phyloP scores from a whole-genome alignment of 1,284 basidiomycete genomes.

The Heterobasidion annosum region DNA sequence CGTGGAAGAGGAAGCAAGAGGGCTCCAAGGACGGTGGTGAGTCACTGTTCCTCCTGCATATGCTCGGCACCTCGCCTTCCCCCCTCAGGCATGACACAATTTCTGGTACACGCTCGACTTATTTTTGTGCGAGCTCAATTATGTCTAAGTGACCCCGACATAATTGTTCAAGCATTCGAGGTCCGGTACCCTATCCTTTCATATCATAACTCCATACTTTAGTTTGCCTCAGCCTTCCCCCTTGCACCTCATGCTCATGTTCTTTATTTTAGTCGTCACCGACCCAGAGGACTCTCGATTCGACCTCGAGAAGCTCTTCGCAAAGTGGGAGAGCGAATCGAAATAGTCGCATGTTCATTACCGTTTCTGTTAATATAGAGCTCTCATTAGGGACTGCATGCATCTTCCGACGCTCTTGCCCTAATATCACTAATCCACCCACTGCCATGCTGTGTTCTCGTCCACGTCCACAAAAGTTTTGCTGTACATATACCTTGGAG shows the following conservation, averaged over 20 bases:
- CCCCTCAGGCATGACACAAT: background rate
- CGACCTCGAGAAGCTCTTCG: slow-evolving; percentile 91
- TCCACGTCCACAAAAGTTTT: background rate
- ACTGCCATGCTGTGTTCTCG: background rate
- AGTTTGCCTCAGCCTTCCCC: too few species aligned
- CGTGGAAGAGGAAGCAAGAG: slow-evolving; percentile 77
- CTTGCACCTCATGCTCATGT: background rate
- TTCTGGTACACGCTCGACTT: slow-evolving; percentile 9
- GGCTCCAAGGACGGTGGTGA: slow-evolving; percentile 40
- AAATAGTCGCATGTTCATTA: slow-evolving; percentile 21
- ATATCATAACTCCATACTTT: too few species aligned
- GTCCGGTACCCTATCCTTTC: too few species aligned
- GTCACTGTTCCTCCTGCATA: slow-evolving; percentile 16
- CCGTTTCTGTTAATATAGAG: slow-evolving; percentile 11
- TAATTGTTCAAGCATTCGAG: too few species aligned
- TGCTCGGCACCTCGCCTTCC: background rate
- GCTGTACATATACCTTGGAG: background rate
- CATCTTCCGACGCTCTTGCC: background rate
- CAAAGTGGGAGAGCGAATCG: slow-evolving; percentile 61
- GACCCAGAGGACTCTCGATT: slow-evolving; percentile 94
- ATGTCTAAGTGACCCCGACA: too few species aligned
- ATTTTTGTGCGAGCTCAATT: too few species aligned
- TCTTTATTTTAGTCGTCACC: slow-evolving; percentile 55
- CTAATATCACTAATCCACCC: background rate
- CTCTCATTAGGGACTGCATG: background rate